Conservation (phyloP, 495 filamentous ascomycete species). For the Glutinoglossum americanum region DNA sequence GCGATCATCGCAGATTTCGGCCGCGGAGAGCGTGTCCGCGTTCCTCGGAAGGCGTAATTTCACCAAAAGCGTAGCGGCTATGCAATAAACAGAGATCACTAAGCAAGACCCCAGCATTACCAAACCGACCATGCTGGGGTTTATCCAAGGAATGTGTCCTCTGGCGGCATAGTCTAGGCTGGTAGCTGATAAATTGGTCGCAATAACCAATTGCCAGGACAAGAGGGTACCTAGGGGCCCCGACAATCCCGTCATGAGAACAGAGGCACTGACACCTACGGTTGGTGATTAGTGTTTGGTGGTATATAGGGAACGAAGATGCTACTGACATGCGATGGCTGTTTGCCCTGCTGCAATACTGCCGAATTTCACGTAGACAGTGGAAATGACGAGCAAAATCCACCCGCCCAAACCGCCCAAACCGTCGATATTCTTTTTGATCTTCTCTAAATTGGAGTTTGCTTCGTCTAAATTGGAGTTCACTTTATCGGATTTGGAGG, state of each 20-base stretch:
- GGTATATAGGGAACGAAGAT: background rate
- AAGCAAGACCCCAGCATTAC: no score
- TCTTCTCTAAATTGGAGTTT: background rate
- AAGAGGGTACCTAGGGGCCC: background rate
- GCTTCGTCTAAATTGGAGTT: background rate
- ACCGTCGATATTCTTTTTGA: slow-evolving; percentile 5
- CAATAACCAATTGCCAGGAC: no score
- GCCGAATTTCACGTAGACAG: no score
- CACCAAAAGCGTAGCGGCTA: background rate
- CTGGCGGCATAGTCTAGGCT: background rate
- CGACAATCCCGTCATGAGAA: background rate
- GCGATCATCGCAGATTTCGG: background rate
- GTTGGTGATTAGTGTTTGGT: background rate
- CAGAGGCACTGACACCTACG: background rate
- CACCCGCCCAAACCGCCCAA: no score
- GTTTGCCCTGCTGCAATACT: no score
- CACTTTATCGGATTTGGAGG: background rate
- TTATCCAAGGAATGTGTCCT: no score
- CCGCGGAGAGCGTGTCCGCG: background rate
- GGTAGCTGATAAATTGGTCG: background rate
- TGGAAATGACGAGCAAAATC: no score
- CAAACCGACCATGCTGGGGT: no score
- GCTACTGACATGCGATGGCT: no score
- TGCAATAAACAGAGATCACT: no score
- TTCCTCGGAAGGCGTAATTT: background rate